A percentile compares a stretch with the other conserved stretches of the same genome.
These are phyloP conservation scores for Hygrophorus russula DNA, from an alignment of 768 basidiomycete genomes.

Conservation along the genomic window DNA sequence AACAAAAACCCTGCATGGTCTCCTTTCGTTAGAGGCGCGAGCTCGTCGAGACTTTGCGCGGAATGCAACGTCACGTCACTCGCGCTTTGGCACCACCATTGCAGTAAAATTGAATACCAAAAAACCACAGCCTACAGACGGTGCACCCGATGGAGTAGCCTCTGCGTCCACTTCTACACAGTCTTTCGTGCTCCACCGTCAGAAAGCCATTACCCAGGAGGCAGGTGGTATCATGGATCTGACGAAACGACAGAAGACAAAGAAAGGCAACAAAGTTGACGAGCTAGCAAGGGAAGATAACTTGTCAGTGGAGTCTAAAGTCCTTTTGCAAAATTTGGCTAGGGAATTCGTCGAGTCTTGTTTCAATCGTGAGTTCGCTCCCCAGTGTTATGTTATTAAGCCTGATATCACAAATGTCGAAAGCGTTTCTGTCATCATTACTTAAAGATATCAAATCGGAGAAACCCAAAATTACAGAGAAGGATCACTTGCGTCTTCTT, in stretches of 20 bases:
- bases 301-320: constrained; percentile 52
- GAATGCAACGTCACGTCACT: constrained; percentile 67
- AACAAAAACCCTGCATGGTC: constrained; percentile 52
- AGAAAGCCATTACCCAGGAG: constrained; percentile 64
- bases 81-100: constrained; percentile 94
- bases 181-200: constrained; percentile 73
- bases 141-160: constrained; percentile 15
- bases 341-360: constrained; percentile 67
- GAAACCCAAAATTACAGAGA: constrained; percentile 85
- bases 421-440: constrained; percentile 79
- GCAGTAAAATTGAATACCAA: constrained; percentile 60
- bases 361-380: constrained; percentile 69
- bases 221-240: constrained; percentile 64
- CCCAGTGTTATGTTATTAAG: constrained; percentile 1
- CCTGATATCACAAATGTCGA: neutral
- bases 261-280: constrained; percentile 51
- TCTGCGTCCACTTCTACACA: constrained; percentile 24
- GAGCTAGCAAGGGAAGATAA: constrained; percentile 61
- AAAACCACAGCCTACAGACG: constrained; percentile 23
- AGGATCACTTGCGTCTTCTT: constrained; percentile 84
- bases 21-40: constrained; percentile 70
- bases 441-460: constrained; percentile 92
- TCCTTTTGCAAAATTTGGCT: constrained; percentile 57
- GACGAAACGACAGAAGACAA: constrained; percentile 46
- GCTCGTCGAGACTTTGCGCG: constrained; percentile 45